Base-by-base conservation (phyloP, 73 alveolate species). In the Paramecium bursaria region DNA sequence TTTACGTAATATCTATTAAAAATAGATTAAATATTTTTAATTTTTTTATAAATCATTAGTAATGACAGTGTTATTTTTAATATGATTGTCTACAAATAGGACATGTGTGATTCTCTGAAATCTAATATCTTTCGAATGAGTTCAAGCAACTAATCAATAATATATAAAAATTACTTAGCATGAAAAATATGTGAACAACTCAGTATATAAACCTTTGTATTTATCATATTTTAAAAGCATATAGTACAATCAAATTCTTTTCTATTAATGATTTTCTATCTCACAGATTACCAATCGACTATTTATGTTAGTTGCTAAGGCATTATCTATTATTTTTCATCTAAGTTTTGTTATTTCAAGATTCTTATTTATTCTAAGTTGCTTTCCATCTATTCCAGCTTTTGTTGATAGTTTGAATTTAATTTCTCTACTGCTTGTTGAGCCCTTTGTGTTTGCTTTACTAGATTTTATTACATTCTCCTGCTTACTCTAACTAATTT, bases 181-280 rank as follows among this genome's bases (percentile, higher is more conserved):
- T 77, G 90, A 27, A 75, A 77, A 46, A 85, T 73, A 14, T 85
- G 90, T 6, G 85, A 3, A 26, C 91, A 77, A 31, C 79, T 54
- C 13, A 85, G 21, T 14, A 85, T 9, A 31, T 19, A 29, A 5
- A 54, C 91, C 10, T 53, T 85, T 0, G 23, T 29, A 27, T 49
- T 25, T 0, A 57, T 52, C 47, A 77, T 48, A 30, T 31, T 33
- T 25, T 50, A 39, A 11, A 48, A 48, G 46, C 91, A 85, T 2
- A 85, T 77, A 7, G 90, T 14, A 17, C 90, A 85, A 22, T 48
- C 74, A 5, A 19, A 50, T 42, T 85, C 91, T 13, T 46, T 75
- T 29, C 90, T 74, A 11, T 22, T 35, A 26, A 73, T 14, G 3
- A 86, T 86, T 4, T 5, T 2, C 14, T 75, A 19, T 13, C 23